phyloP scores from a whole-genome alignment of 805 yeast species.

The Wickerhamomyces chambardii region DNA sequence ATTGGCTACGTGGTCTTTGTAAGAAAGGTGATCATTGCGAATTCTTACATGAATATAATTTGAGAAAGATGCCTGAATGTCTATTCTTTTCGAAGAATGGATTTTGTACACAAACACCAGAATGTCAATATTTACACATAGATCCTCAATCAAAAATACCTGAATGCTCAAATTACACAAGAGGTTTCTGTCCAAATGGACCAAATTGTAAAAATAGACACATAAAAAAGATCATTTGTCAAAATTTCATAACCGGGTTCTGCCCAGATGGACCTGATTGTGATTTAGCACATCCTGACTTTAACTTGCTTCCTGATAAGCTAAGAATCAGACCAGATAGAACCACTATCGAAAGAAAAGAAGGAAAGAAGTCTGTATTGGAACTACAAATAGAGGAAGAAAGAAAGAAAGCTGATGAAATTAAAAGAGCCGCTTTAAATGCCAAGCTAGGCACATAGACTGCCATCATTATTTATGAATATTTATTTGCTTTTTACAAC shows the following conservation, averaged over 20 bases:
- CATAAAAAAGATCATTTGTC: conserved; percentile 67
- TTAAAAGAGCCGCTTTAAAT: not conserved
- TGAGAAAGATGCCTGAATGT: conserved; percentile 96
- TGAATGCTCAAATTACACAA: conserved; percentile 71
- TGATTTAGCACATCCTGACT: conserved; percentile 76
- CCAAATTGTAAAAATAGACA: conserved; percentile 81
- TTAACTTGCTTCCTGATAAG: conserved; percentile 37
- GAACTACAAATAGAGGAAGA: conserved; percentile 19
- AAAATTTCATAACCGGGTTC: conserved; percentile 77
- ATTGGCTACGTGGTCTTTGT: conserved; percentile 96
- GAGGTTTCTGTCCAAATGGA: conserved; percentile 91
- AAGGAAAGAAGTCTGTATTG: conserved; percentile 10
- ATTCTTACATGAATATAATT: conserved; percentile 88
- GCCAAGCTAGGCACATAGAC: not conserved
- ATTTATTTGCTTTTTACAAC: too few relatives aligned
- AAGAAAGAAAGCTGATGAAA: conserved; percentile 5
- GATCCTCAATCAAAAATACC: conserved; percentile 89
- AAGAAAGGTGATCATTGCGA: conserved; percentile 96
- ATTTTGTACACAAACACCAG: conserved; percentile 86
- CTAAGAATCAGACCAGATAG: conserved; percentile 25
- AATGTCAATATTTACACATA: conserved; percentile 86
- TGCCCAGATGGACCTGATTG: conserved; percentile 80
- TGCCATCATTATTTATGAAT: too few relatives aligned
- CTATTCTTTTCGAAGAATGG: conserved; percentile 74
- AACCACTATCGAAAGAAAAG: conserved; percentile 7